phyloP scores from a whole-genome alignment of 2,329 filamentous ascomycete genomes.

The Apiospora koreana region DNA sequence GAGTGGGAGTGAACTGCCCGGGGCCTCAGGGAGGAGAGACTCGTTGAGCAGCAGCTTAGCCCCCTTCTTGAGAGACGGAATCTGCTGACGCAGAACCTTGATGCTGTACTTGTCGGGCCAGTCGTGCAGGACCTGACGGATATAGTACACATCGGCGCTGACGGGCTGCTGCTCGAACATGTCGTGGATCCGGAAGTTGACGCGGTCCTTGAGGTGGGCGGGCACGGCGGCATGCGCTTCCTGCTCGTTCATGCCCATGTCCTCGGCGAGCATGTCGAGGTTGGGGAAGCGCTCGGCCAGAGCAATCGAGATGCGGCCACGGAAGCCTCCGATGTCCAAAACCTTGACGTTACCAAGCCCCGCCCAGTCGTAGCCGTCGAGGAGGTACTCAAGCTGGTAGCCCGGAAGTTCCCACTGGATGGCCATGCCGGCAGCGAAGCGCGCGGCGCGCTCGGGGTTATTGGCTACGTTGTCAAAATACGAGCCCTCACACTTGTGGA shows the following conservation, averaged over 20 bases:
- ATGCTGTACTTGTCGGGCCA: conserved; percentile 40
- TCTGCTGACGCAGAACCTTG: conserved; percentile 34
- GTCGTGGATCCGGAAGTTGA: conserved; percentile 22
- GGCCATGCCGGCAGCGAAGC: conserved; percentile 13
- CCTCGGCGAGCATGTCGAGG: conserved; percentile 36
- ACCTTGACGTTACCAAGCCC: conserved; percentile 14
- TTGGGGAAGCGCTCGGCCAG: conserved; percentile 27
- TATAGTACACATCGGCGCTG: conserved; percentile 40
- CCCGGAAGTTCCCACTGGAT: conserved; percentile 12
- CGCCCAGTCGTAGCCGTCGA: conserved; percentile 15
- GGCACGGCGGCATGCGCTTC: conserved; percentile 19
- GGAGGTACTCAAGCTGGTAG: conserved; percentile 12
- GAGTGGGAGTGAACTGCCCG: background rate
- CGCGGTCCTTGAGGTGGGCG: conserved; percentile 15
- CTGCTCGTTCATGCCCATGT: conserved; percentile 26
- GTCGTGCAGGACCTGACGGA: conserved; percentile 47
- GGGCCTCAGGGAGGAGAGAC: conserved; percentile 13
- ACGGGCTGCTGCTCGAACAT: conserved; percentile 22
- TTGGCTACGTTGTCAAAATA: conserved; percentile 6
- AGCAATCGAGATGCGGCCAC: conserved; percentile 26
- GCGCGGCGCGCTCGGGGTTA: conserved; percentile 7
- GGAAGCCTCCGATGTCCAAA: conserved; percentile 26
- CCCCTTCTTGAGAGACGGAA: conserved; percentile 40
- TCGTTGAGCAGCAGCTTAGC: conserved; percentile 26
- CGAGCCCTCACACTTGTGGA: conserved; percentile 14